Evolutionary conservation across 768 basidiomycete species (phyloP), one percentile per base, ranked within the genome.

Genomic region (Boletus pseudopeckii): DNA sequence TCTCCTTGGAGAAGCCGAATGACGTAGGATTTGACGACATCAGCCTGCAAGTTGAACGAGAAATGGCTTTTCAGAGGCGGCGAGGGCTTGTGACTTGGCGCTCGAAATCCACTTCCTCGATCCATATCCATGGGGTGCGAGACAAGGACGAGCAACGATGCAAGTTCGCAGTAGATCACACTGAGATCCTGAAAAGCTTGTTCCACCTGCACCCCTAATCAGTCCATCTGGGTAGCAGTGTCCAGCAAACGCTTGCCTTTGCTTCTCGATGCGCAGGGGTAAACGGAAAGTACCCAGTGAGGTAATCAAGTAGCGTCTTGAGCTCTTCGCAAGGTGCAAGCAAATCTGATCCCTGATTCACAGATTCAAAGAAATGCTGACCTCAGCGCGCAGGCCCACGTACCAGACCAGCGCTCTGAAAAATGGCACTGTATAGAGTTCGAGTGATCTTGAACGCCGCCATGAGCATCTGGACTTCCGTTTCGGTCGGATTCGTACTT

Each of bases 211-310:
- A 38, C 44, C 46, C 46, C 24, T n/a, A 46, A 38, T 59, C 36
- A 58, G 48, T 53, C 34, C 41, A 32, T 45, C 54, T 47, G 20
- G 9, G 22, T 40, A 39, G 5, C 38, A 42, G 5, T 26, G 38
- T 36, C 48, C 26, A 46, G 7, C 46, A 32, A 33, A 8, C 26
- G 17, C 50, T 51, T 33, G 53, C 89, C 78, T 86, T 86, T 57
- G 79, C 75, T 64, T 89, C 86, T 42, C 79, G 75, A 53, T 69
- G 74, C 71, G 55, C 74, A 68, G 72, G 69, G 39, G 64, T 68
- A 69, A 92, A 93, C 1, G 95, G 95, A 66, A 98, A 97, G 70
- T 93, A 92, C 4, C 85, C 76, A 6, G 82, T 70, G 80, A 96
- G 87, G 64, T 92, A 84, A 11, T 78, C 77, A 1, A 97, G 74